These are phyloP conservation scores for Clarireedia sp. DNA, from an alignment of 2,329 filamentous ascomycete genomes.

Conservation along the genomic window DNA sequence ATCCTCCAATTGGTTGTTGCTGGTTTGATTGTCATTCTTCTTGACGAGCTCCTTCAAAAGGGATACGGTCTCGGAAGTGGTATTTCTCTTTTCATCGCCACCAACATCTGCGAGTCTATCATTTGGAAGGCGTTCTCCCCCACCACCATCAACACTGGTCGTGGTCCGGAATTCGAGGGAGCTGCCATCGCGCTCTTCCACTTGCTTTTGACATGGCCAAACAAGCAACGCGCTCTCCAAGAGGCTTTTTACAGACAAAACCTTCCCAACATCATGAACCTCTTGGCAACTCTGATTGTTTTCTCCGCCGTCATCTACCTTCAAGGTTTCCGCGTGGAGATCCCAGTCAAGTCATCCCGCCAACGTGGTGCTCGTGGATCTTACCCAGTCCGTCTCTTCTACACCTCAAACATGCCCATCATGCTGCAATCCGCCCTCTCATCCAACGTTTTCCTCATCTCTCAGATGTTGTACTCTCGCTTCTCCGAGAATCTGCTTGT, in stretches of 20 bases:
- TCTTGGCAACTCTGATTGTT: conserved; percentile 83
- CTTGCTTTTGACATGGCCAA: conserved; percentile 94
- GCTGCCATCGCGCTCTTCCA: conserved; percentile 97
- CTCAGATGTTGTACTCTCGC: conserved; percentile 98
- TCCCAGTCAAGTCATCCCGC: conserved; percentile 98
- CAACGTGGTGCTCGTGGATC: conserved; percentile 98
- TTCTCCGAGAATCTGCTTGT: conserved; percentile 99
- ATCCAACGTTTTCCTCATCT: conserved; percentile 98
- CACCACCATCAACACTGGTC: conserved; percentile 97
- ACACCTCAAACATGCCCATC: conserved; percentile 99
- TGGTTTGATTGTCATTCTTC: conserved; percentile 96
- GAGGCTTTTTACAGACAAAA: conserved; percentile 99
- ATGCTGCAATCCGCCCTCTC: conserved; percentile 98
- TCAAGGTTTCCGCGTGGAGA: conserved; percentile 98
- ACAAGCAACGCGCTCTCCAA: conserved; percentile 97
- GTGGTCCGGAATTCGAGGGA: conserved; percentile 97
- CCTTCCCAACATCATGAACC: conserved; percentile 98
- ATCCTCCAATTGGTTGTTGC: conserved; percentile 97
- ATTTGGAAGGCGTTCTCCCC: conserved; percentile 99
- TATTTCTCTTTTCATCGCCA: conserved; percentile 99
- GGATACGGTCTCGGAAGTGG: conserved; percentile 96
- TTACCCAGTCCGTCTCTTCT: conserved; percentile 98
- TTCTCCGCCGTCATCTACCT: conserved; percentile 99
- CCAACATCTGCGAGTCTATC: conserved; percentile 99
- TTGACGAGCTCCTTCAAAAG: conserved; percentile 98